A percentile compares a stretch with the other conserved stretches of the same genome.
These are phyloP conservation scores for Ceriops tagal DNA, from an alignment of 345 rosid genomes.

Conservation along the genomic window DNA sequence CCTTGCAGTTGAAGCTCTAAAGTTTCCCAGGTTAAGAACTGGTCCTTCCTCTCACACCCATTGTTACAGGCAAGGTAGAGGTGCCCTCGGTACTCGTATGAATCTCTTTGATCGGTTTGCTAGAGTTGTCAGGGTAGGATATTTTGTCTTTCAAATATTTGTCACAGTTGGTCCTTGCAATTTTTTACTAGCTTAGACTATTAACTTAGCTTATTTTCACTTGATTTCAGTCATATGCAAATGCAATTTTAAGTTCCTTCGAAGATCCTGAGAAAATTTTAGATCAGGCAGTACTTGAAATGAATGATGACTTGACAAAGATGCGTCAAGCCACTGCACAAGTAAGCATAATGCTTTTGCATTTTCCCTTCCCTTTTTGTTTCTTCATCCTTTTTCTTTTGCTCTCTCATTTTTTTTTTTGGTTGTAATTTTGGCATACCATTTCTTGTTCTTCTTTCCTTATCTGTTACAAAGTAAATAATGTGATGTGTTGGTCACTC, in stretches of 20 bases:
- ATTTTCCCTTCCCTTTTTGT: background rate
- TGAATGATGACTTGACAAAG: conserved; percentile 77
- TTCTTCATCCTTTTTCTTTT: background rate
- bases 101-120: conserved; percentile 71
- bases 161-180: background rate
- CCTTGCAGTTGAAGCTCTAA: conserved; percentile 23
- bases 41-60: conserved; percentile 15
- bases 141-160: background rate
- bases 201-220: conserved; percentile 9
- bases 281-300: conserved; percentile 74
- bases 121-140: conserved; percentile 62
- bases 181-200: background rate
- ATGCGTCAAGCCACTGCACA: conserved; percentile 90
- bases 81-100: conserved; percentile 52
- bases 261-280: conserved; percentile 83
- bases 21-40: conserved; percentile 9
- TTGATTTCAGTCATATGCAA: conserved; percentile 68
- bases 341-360: conserved; percentile 34
- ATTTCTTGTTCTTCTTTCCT: background rate
- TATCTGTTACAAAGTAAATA: background rate
- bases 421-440: background rate
- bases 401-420: background rate
- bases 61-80: conserved; percentile 44
- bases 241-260: conserved; percentile 58
- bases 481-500: background rate